These are phyloP conservation scores for Monilinia fructigena DNA, from an alignment of 2,329 filamentous ascomycete genomes.

Conservation along the genomic window DNA sequence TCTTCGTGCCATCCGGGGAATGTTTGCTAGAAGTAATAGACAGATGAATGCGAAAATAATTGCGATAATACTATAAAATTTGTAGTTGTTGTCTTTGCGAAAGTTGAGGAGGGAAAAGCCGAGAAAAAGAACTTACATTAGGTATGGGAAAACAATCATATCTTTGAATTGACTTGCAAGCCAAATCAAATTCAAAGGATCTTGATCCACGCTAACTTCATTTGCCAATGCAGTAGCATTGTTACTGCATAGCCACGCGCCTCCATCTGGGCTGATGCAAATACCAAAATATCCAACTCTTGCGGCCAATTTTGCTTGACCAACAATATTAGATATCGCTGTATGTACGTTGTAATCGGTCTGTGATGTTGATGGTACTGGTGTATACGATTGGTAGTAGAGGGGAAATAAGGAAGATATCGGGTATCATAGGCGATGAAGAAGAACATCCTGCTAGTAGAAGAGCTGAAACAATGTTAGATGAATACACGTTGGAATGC, in stretches of 20 bases:
- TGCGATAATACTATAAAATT: conserved; percentile 74
- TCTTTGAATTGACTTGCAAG: conserved; percentile 96
- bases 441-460: conserved; percentile 94
- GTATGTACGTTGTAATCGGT: conserved; percentile 84
- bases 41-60: conserved; percentile 97
- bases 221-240: conserved; percentile 92
- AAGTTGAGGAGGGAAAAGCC: neutral
- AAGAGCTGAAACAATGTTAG: conserved; percentile 59
- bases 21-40: conserved; percentile 90
- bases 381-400: conserved; percentile 82
- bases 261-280: conserved; percentile 88
- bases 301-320: conserved; percentile 78
- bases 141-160: conserved; percentile 95
- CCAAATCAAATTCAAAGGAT: conserved; percentile 97
- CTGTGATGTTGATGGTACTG: conserved; percentile 79
- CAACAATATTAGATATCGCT: conserved; percentile 87
- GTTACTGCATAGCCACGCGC: conserved; percentile 92
- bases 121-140: conserved; percentile 65
- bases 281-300: conserved; percentile 98
- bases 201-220: conserved; percentile 84
- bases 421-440: conserved; percentile 88
- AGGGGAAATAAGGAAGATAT: conserved; percentile 97
- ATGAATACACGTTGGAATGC: conserved; percentile 23
- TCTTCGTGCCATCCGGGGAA: conserved; percentile 98
- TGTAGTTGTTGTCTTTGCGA: conserved; percentile 23